A percentile compares a stretch with the other conserved stretches of the same genome.
Evolutionary conservation across 352 stramenopile genomes (phyloP).

Genomic region (Aphanomyces invadans): DNA sequence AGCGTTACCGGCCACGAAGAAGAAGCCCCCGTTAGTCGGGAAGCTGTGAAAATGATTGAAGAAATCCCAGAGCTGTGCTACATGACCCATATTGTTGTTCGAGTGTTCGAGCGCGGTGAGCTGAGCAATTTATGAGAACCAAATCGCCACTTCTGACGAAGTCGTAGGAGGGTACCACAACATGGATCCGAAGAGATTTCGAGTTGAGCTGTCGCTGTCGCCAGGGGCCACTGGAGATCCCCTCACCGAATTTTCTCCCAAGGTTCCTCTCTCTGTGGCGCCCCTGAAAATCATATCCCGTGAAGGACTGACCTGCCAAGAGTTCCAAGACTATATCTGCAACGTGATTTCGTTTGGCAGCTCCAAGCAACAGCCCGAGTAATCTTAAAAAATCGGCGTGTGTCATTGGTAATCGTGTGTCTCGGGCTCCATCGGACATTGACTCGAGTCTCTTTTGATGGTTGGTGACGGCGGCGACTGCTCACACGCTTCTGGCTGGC

Average conservation of each 20-base stretch:
- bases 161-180: constrained; percentile 15
- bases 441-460: constrained; percentile 60
- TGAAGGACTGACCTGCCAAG: constrained; percentile 72
- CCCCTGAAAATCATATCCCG: constrained; percentile 78
- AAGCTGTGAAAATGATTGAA: constrained; percentile 75
- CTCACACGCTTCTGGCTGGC: constrained; percentile 56
- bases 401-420: background rate
- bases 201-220: constrained; percentile 79
- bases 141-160: no score
- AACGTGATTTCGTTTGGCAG: constrained; percentile 52
- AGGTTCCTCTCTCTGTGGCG: constrained; percentile 59
- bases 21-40: constrained; percentile 45
- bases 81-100: constrained; percentile 98
- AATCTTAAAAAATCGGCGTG: background rate
- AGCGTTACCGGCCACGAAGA: constrained; percentile 33
- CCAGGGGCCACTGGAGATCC: constrained; percentile 69
- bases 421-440: background rate
- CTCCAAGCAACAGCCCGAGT: background rate
- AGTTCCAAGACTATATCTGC: constrained; percentile 76
- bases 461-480: constrained; percentile 61
- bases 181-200: constrained; percentile 64
- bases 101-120: constrained; percentile 93
- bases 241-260: constrained; percentile 30
- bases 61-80: constrained; percentile 97
- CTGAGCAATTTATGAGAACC: constrained; percentile 46